Conservation (phyloP, 1,284 basidiomycete genomes). For the Ceratobasidium sp. region DNA sequence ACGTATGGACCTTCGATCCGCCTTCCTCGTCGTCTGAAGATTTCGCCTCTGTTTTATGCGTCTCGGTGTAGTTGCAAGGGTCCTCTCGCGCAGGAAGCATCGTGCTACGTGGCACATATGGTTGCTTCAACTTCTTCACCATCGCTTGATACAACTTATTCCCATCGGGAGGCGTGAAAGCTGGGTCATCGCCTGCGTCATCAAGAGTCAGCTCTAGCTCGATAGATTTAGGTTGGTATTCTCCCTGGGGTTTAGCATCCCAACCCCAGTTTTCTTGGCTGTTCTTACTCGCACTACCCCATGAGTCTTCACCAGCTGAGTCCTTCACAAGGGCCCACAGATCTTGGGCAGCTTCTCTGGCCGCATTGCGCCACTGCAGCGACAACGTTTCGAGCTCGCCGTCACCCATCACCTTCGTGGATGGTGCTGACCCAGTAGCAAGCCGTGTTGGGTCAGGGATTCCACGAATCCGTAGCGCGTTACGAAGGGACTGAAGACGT, state of each 20-base stretch:
- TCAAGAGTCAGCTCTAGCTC: neutral
- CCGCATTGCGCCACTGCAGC: slow-evolving; percentile 40
- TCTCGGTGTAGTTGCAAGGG: neutral
- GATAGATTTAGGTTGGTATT: neutral
- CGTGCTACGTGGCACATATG: too few species aligned
- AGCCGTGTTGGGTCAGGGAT: slow-evolving; percentile 9
- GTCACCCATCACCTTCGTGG: slow-evolving; percentile 16
- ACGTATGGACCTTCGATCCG: slow-evolving; percentile 26
- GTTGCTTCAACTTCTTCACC: slow-evolving; percentile 19
- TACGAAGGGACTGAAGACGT: slow-evolving; percentile 38
- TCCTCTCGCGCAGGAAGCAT: too few species aligned
- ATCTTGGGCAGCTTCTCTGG: slow-evolving; percentile 41
- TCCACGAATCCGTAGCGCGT: slow-evolving; percentile 23
- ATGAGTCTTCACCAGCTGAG: neutral
- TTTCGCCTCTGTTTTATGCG: neutral
- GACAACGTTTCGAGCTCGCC: slow-evolving; percentile 34
- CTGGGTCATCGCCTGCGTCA: neutral
- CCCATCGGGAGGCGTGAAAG: slow-evolving; percentile 3
- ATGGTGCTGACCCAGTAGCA: neutral
- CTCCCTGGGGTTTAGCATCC: neutral
- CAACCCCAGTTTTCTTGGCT: slow-evolving; percentile 29
- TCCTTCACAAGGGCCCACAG: slow-evolving; percentile 40
- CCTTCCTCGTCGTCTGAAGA: neutral
- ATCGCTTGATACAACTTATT: slow-evolving; percentile 11
- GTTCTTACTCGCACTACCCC: neutral